These are phyloP conservation scores for Cladorrhinum sp. DNA, from an alignment of 2,329 filamentous ascomycete species.

Conservation along the genomic window DNA sequence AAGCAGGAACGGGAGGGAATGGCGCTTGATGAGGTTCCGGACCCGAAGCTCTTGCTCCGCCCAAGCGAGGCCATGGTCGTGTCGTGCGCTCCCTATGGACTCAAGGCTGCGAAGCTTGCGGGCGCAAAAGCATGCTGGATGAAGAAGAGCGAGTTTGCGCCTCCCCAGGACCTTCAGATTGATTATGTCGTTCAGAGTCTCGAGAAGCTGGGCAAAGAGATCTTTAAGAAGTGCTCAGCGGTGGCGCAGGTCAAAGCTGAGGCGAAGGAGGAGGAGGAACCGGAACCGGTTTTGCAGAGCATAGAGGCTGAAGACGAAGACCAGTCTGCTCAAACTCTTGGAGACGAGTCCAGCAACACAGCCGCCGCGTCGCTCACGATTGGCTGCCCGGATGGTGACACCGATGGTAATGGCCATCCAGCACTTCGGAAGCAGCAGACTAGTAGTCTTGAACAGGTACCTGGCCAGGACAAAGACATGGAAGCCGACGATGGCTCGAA, in stretches of 20 bases:
- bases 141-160: neutral
- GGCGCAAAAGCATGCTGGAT: constrained; percentile 5
- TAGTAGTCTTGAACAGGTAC: too few species aligned
- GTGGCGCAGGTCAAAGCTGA: neutral
- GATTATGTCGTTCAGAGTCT: neutral
- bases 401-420: too few species aligned
- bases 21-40: neutral
- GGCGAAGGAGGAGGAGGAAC: neutral
- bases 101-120: neutral
- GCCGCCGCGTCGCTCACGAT: constrained; percentile 1
- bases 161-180: neutral
- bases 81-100: constrained; percentile 8
- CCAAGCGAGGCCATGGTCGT: neutral
- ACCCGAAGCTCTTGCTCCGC: neutral
- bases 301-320: neutral
- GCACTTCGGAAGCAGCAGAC: too few species aligned
- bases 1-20: neutral
- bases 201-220: neutral
- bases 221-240: neutral
- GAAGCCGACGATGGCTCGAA: neutral
- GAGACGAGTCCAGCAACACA: neutral
- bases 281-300: neutral
- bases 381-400: too few species aligned
- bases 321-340: too few species aligned
- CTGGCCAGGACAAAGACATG: too few species aligned